Conservation (phyloP, 352 stramenopile species). For the Globisporangium takayamanum region DNA sequence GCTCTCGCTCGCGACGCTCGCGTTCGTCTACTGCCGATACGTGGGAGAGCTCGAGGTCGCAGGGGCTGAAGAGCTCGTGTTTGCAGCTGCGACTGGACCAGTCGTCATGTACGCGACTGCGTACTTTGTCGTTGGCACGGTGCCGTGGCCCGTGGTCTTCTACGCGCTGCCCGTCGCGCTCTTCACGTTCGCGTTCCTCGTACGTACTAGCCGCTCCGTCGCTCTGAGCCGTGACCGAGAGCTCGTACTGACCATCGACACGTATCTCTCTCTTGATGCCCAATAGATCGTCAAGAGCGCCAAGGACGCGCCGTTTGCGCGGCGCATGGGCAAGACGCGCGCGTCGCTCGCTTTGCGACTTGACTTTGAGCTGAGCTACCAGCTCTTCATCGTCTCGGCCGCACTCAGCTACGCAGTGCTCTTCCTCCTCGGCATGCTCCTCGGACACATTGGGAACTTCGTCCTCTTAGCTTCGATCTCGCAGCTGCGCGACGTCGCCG, state of each 20-base stretch:
- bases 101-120: conserved; percentile 49
- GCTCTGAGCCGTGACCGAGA: too few species aligned
- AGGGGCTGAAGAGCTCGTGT: conserved; percentile 45
- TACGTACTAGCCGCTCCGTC: too few species aligned
- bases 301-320: conserved; percentile 61
- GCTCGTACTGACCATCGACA: neutral
- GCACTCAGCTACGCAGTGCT: conserved; percentile 51
- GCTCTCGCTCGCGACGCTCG: conserved; percentile 23
- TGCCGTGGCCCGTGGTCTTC: conserved; percentile 29
- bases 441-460: conserved; percentile 66
- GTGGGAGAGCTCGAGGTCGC: conserved; percentile 28
- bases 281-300: conserved; percentile 54
- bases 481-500: conserved; percentile 58
- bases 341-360: conserved; percentile 51
- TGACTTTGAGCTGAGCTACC: conserved; percentile 55
- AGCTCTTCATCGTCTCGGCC: conserved; percentile 56
- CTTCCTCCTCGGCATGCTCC: conserved; percentile 32
- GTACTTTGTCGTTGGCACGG: conserved; percentile 37
- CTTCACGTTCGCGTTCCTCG: conserved; percentile 47
- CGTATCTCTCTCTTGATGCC: neutral
- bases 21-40: conserved; percentile 53
- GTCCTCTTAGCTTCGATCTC: conserved; percentile 47
- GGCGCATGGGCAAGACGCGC: conserved; percentile 34
- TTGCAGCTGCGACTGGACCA: conserved; percentile 39
- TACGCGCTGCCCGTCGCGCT: conserved; percentile 64